Conservation (phyloP, 2,329 filamentous ascomycete genomes). For the Monilinia fructicola region DNA sequence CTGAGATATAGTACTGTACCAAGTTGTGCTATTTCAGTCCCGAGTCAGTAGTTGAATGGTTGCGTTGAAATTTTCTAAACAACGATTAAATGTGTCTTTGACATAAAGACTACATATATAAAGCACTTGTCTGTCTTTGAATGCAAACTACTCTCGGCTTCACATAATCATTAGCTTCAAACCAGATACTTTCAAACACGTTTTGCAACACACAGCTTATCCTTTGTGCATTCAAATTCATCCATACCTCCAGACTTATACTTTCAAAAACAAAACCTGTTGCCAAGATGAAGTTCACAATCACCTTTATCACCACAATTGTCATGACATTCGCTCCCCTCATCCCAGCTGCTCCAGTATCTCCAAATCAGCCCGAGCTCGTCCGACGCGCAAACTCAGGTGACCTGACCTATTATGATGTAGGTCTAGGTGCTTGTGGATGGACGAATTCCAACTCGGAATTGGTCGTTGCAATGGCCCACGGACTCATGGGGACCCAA, state of each 20-base stretch:
- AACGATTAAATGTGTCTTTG: no score
- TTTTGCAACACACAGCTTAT: slow-evolving; percentile 14
- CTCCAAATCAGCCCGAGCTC: slow-evolving; percentile 16
- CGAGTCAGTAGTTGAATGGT: no score
- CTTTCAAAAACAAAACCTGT: neutral
- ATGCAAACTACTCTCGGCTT: neutral
- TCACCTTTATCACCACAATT: neutral
- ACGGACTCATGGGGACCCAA: slow-evolving; percentile 58
- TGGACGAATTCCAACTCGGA: slow-evolving; percentile 54
- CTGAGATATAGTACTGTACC: no score
- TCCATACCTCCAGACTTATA: neutral
- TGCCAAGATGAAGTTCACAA: slow-evolving; percentile 20
- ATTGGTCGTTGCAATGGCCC: slow-evolving; percentile 68
- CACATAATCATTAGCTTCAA: neutral
- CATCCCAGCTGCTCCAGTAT: slow-evolving; percentile 18
- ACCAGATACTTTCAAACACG: slow-evolving; percentile 4
- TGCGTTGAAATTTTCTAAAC: no score
- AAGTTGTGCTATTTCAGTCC: no score
- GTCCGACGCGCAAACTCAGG: slow-evolving; percentile 46
- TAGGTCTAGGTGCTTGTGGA: slow-evolving; percentile 70
- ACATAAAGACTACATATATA: neutral
- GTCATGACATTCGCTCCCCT: slow-evolving; percentile 19
- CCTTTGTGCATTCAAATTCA: slow-evolving; percentile 1
- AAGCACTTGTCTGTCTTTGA: neutral
- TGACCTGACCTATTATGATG: slow-evolving; percentile 72